Conservation (phyloP, 495 filamentous ascomycete species). For the Trichoderma erinaceum region DNA sequence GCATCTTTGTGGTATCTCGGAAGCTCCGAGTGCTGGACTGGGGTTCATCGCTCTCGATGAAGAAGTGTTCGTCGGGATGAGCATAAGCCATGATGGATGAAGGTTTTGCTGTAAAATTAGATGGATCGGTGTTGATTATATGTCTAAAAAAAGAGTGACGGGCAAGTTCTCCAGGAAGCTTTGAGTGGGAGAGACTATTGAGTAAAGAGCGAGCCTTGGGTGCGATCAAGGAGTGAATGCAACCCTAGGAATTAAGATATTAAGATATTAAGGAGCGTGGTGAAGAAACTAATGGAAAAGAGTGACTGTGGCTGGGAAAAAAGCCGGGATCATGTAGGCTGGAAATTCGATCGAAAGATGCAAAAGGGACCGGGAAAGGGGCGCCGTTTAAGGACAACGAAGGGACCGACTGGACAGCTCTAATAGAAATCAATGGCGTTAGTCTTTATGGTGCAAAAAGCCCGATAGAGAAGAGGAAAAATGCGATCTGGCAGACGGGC, state of each 20-base stretch:
- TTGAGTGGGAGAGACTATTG: slow-evolving; percentile 28
- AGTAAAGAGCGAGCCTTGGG: slow-evolving; percentile 39
- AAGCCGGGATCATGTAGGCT: slow-evolving; percentile 26
- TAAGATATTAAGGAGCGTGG: slow-evolving; percentile 51
- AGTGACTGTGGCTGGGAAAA: slow-evolving; percentile 44
- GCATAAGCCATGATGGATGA: slow-evolving; percentile 66
- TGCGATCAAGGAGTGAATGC: slow-evolving; percentile 36
- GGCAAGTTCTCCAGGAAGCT: slow-evolving; percentile 50
- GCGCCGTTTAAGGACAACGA: slow-evolving; percentile 28
- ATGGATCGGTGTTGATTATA: slow-evolving; percentile 20
- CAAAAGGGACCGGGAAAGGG: slow-evolving; percentile 28
- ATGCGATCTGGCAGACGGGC: slow-evolving; percentile 24
- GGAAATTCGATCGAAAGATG: slow-evolving; percentile 29
- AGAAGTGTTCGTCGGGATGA: slow-evolving; percentile 61
- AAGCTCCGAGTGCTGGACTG: slow-evolving; percentile 34
- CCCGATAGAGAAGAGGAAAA: slow-evolving; percentile 21
- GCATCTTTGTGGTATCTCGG: slow-evolving; percentile 66
- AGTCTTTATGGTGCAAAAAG: slow-evolving; percentile 22
- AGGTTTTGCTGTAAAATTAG: slow-evolving; percentile 20
- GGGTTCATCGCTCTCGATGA: slow-evolving; percentile 75
- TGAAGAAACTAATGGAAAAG: slow-evolving; percentile 40
- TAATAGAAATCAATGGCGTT: slow-evolving; percentile 26
- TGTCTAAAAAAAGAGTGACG: slow-evolving; percentile 38
- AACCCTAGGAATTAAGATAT: slow-evolving; percentile 36
- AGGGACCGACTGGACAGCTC: slow-evolving; percentile 25